Percentiles rank a stretch among this genome's conserved stretches.
phyloP scores from a whole-genome alignment of 495 filamentous ascomycete genomes.

The Apodospora peruviana region DNA sequence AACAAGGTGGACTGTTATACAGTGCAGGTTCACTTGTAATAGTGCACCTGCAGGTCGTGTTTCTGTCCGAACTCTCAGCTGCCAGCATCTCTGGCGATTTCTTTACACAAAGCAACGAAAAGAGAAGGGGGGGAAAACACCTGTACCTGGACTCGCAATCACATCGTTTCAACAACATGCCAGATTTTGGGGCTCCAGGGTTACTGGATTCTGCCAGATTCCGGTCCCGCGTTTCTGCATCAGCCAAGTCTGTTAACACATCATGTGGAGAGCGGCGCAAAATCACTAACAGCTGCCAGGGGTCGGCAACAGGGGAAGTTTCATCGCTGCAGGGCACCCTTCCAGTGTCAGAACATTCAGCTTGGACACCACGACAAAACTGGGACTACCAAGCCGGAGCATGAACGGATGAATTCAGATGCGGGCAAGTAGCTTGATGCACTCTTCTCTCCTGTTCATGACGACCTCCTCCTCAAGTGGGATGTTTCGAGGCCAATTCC shows the following conservation, averaged over 20 bases:
- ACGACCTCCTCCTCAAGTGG: neutral
- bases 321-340: constrained; percentile 15
- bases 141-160: neutral
- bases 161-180: constrained; percentile 7
- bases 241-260: constrained; percentile 4
- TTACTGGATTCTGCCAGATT: constrained; percentile 5
- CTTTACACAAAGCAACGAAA: too few species aligned
- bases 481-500: neutral
- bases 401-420: constrained; percentile 18
- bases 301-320: constrained; percentile 9
- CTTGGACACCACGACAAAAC: constrained; percentile 3
- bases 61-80: too few species aligned
- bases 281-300: constrained; percentile 8
- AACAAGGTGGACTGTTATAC: too few species aligned
- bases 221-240: neutral
- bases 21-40: too few species aligned
- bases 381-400: constrained; percentile 13
- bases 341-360: constrained; percentile 16
- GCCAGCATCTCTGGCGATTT: too few species aligned
- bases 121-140: too few species aligned
- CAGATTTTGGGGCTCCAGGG: neutral
- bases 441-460: neutral
- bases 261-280: neutral
- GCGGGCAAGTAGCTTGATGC: constrained; percentile 8
- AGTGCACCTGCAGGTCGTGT: too few species aligned